Percentiles rank a stretch among this genome's conserved stretches.
These are phyloP conservation scores for Kappamyces sp. DNA, from an alignment of 192 early-diverging fungal species.

Conservation along the genomic window DNA sequence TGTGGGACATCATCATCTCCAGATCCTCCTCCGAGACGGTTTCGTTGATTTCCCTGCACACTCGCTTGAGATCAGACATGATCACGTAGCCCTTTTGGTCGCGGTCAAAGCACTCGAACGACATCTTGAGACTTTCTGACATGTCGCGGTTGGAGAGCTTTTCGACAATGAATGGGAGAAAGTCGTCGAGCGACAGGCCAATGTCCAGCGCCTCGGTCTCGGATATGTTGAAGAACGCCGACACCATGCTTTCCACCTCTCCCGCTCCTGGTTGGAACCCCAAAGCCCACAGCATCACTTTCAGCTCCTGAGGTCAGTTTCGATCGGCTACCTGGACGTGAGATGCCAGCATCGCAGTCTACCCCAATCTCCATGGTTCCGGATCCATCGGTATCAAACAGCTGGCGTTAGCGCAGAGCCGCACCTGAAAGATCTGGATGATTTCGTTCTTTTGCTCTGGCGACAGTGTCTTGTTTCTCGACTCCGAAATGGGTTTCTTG, in stretches of 20 bases:
- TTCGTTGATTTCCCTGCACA: conserved; percentile 15
- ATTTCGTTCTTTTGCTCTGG: conserved; percentile 16
- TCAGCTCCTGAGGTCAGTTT: not conserved
- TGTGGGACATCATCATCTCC: conserved; percentile 17
- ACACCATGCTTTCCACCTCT: conserved; percentile 16
- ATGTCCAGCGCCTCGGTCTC: conserved; percentile 5
- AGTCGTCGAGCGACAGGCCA: conserved; percentile 3
- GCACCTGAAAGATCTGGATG: conserved; percentile 12
- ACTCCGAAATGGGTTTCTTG: no score
- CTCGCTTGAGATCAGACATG: conserved; percentile 18
- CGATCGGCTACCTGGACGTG: no score
- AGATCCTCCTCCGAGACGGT: conserved; percentile 17
- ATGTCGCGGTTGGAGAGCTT: conserved; percentile 12
- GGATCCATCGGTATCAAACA: conserved; percentile 22
- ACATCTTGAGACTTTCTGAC: conserved; percentile 2
- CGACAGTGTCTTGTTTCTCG: not conserved
- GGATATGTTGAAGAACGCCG: conserved; percentile 8
- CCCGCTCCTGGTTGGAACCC: conserved; percentile 16
- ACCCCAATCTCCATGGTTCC: conserved; percentile 15
- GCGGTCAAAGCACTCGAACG: conserved; percentile 18
- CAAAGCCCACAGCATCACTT: conserved; percentile 16
- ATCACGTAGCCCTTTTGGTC: conserved; percentile 14
- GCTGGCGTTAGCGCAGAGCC: not conserved
- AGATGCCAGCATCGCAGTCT: no score
- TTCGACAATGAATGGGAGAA: conserved; percentile 1